Evolutionary conservation across 129 eudicot species (phyloP), one percentile per base, ranked within the genome.

Genomic region (Artemisia tridentata): DNA sequence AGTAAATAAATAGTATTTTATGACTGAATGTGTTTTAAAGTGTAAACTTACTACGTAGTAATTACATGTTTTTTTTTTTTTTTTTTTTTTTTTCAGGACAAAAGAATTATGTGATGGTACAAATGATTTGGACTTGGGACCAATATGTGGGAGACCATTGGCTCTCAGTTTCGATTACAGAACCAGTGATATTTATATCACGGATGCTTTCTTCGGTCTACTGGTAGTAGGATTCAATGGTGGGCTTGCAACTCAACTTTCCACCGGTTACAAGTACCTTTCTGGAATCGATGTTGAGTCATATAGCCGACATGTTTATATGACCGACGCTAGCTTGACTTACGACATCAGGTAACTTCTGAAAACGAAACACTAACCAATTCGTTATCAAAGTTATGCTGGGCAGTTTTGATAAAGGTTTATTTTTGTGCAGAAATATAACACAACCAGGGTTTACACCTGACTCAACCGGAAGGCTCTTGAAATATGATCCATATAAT

Each of bases 51-150:
- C 65, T 56, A n/a, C n/a, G n/a, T n/a, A 56, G 3, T 55, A 3
- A 25, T 3, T 6, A 5, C n/a, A 4, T 38, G 19, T 9, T 59
- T 5, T 10, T 11, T n/a, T n/a, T n/a, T n/a, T n/a, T n/a, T n/a
- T n/a, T n/a, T n/a, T n/a, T n/a, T n/a, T n/a, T n/a, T n/a, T 31
- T 46, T 10, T 10, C 69, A 79, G 86, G 81, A 78, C 86, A 43
- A 79, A 82, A 59, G 16, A 53, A 19, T 13, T 56, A n/a, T 83
- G 86, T 60, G 83, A 83, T 66, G 81, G 84, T n/a, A 71, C 68
- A 60, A 74, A 71, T 11, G 78, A 79, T 69, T 64, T 65, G 23
- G 17, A 71, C 2, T 6, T 75, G 9, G 83, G 80, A 64, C 19
- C 63, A 23, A 74, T 13, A 27, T 79, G 83, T 19, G 86, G 83